phyloP scores from a whole-genome alignment of 768 basidiomycete genomes.

The Leccinum sublutescens region DNA sequence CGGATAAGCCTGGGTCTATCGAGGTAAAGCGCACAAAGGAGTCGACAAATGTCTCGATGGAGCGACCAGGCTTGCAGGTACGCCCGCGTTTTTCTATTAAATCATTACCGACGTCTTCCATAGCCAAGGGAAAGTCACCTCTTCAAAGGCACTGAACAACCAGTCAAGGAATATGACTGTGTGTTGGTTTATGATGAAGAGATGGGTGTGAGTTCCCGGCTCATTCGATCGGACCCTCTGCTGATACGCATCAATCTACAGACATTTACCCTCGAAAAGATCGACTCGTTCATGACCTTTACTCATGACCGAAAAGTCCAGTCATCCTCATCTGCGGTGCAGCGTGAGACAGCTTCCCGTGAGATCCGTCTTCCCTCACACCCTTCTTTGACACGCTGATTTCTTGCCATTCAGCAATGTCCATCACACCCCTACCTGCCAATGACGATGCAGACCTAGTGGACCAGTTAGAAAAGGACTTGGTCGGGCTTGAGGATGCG shows the following conservation, averaged over 20 bases:
- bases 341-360: slow-evolving; percentile 21
- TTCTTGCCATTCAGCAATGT: slow-evolving; percentile 15
- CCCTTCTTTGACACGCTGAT: slow-evolving; percentile 1
- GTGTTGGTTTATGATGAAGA: slow-evolving; percentile 80
- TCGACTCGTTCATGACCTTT: slow-evolving; percentile 63
- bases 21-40: slow-evolving; percentile 58
- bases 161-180: slow-evolving; percentile 70
- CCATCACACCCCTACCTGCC: slow-evolving; percentile 23
- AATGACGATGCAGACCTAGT: slow-evolving; percentile 29
- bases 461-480: slow-evolving; percentile 29
- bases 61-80: slow-evolving; percentile 68
- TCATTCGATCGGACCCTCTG: background rate
- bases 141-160: slow-evolving; percentile 56
- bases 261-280: slow-evolving; percentile 73
- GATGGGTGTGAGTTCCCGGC: slow-evolving; percentile 48
- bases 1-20: slow-evolving; percentile 61
- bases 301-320: slow-evolving; percentile 48
- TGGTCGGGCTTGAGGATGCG: slow-evolving; percentile 33
- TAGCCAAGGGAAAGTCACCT: slow-evolving; percentile 54
- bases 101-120: background rate
- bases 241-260: slow-evolving; percentile 30
- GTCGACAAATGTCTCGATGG: slow-evolving; percentile 52
- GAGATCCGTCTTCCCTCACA: slow-evolving; percentile 9
- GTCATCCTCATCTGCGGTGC: slow-evolving; percentile 21
- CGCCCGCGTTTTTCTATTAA: background rate